phyloP scores from a whole-genome alignment of 1,284 basidiomycete genomes.

The Coniferiporia sulphurascens region DNA sequence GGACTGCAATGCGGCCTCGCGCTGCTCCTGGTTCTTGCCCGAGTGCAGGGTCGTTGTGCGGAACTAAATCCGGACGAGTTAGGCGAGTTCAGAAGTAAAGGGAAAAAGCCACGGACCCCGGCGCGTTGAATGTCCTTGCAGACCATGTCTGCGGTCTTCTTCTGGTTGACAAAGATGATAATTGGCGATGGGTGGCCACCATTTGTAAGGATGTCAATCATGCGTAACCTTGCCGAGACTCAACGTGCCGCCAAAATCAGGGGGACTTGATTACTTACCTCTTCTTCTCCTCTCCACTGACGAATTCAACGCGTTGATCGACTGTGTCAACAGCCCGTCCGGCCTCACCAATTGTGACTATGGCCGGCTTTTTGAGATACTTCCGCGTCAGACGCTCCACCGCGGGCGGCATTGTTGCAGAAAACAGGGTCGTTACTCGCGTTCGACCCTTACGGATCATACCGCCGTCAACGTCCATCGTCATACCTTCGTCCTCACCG shows the following conservation, averaged over 20 bases:
- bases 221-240: slow-evolving; percentile 49
- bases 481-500: slow-evolving; percentile 66
- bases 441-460: slow-evolving; percentile 72
- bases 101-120: slow-evolving; percentile 47
- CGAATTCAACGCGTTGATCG: slow-evolving; percentile 94
- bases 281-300: slow-evolving; percentile 91
- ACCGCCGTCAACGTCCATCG: slow-evolving; percentile 65
- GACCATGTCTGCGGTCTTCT: slow-evolving; percentile 97
- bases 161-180: slow-evolving; percentile 99
- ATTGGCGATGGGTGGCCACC: slow-evolving; percentile 84
- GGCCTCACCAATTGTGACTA: slow-evolving; percentile 96
- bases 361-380: slow-evolving; percentile 88
- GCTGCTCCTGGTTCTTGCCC: slow-evolving; percentile 95
- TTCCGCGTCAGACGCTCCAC: slow-evolving; percentile 93
- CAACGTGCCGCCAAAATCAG: slow-evolving; percentile 2
- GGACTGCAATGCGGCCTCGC: slow-evolving; percentile 86
- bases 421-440: slow-evolving; percentile 90
- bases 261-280: slow-evolving; percentile 45
- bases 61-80: slow-evolving; percentile 49
- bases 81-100: slow-evolving; percentile 13
- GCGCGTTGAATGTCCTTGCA: slow-evolving; percentile 86
- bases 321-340: slow-evolving; percentile 97
- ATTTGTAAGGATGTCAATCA: slow-evolving; percentile 89
- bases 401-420: slow-evolving; percentile 96
- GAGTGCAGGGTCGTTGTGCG: slow-evolving; percentile 89